A percentile compares a stretch with the other conserved stretches of the same genome.
phyloP scores from a whole-genome alignment of 805 yeast genomes.

The Wickerhamiella sergipiensis region DNA sequence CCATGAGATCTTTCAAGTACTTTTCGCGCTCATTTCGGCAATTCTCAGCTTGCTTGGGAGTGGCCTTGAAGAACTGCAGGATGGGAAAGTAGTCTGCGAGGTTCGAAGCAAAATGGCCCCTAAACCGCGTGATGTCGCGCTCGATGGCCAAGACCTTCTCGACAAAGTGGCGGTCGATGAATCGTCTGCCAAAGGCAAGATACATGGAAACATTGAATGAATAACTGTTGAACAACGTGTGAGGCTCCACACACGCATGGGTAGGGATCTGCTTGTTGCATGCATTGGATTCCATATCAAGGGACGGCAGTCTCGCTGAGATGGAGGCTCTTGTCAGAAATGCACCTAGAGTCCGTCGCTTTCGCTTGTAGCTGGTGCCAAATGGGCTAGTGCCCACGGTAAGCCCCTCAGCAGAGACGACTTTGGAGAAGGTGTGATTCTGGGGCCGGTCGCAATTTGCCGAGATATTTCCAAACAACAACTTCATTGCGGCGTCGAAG shows the following conservation, averaged over 20 bases:
- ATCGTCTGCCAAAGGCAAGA: not conserved
- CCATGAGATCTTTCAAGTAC: conserved; percentile 18
- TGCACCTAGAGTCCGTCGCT: not conserved
- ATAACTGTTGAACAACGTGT: not conserved
- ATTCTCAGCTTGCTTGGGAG: conserved; percentile 14
- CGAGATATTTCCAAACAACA: conserved; percentile 35
- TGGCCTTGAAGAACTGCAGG: conserved; percentile 17
- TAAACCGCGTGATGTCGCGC: not conserved
- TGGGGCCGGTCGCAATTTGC: conserved; percentile 48
- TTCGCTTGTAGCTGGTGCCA: not conserved
- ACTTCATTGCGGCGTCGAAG: conserved; percentile 31
- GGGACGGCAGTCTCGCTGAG: not conserved
- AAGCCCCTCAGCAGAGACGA: conserved; percentile 29
- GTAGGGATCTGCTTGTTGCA: not conserved
- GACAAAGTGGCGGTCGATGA: not conserved
- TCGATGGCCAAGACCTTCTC: not conserved
- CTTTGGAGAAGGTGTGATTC: conserved; percentile 43
- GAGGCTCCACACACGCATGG: not conserved
- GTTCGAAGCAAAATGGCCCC: conserved; percentile 10
- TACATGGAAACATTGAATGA: not conserved
- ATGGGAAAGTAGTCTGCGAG: conserved; percentile 25
- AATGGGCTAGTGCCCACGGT: conserved; percentile 4
- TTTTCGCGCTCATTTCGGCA: conserved; percentile 17
- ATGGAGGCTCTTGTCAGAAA: not conserved
- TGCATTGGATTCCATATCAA: not conserved